Base-by-base conservation (phyloP, 345 rosid species). In the Linum trigynum region DNA sequence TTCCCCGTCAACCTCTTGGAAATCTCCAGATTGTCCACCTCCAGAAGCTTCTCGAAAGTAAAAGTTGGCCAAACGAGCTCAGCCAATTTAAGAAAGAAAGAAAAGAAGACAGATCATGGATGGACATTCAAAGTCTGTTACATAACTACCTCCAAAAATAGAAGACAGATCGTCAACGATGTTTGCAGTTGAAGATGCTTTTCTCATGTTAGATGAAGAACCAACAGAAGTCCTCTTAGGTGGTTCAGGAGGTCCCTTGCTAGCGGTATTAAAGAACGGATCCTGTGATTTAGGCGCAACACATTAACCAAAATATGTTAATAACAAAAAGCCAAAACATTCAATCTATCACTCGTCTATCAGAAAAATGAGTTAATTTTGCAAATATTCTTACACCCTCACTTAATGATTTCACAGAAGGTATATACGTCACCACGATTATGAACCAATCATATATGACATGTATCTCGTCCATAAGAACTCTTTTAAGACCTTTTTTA, bases 1-100 rank as follows among this genome's bases (percentile, higher is more conserved):
- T 79, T 94, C 99, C 64, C 97, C 99, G 42, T 84, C 91, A 71
- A 90, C 79, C 2, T 90, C 99, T 74, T 76, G 95, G 77, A 94
- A 94, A 4, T 81, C 95, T 75, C 91, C 88, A 48, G 92, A 65
- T 23, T 84, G 72, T 51, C 81, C 62, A 51, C 78, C 37, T 23
- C 61, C 77, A 56, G 60, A 59, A 66, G 75, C 91, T 89, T 70
- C 5, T 78, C 70, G 69, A 65, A 76, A 76, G 16, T 17, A 65
- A 79, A 77, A 64, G 48, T 10, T 37, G 53, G 11, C 9, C 53
- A 48, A 48, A 48, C 11, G 7, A 59, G 65, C 63, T 67, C 65
- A 69, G 70, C 48, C 41, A 63, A 64, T 65, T 66, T 38, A 57
- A 17, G 74, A 61, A 50, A 43, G 36, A 61, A 10, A 48, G 53